These are phyloP conservation scores for Aquilaria sinensis DNA, from an alignment of 345 rosid species.

Conservation along the genomic window DNA sequence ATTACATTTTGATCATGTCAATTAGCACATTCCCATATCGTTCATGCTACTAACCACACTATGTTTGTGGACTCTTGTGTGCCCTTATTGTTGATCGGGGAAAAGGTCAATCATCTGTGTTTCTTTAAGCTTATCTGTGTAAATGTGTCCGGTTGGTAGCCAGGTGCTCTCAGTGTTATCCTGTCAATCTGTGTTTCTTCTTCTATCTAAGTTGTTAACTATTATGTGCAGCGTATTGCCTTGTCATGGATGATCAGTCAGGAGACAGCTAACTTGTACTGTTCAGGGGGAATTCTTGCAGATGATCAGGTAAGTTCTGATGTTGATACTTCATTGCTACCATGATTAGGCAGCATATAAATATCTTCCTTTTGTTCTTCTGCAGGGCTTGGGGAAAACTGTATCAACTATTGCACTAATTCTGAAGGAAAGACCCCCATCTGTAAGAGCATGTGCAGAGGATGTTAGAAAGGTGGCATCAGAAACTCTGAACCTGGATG, in stretches of 20 bases:
- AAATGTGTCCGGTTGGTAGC: no score
- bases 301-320: conserved; percentile 79
- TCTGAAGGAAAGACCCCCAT: conserved; percentile 68
- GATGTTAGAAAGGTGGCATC: conserved; percentile 30
- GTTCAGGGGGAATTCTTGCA: conserved; percentile 97
- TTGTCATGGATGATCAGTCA: conserved; percentile 95
- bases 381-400: conserved; percentile 96
- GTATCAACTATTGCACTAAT: conserved; percentile 93
- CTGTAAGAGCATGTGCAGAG: conserved; percentile 27
- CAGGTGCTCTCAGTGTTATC: no score
- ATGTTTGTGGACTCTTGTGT: no score
- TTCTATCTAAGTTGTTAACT: neutral
- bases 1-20: no score
- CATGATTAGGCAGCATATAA: neutral
- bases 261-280: conserved; percentile 57
- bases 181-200: no score
- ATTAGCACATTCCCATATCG: no score
- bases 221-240: conserved; percentile 73
- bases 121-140: no score
- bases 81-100: no score
- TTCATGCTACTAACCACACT: no score
- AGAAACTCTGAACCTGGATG: conserved; percentile 69
- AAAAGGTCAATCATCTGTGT: no score
- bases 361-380: conserved; percentile 10
- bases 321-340: conserved; percentile 4